These are phyloP conservation scores for Auriscalpium microsporum DNA, from an alignment of 768 basidiomycete genomes.

Conservation along the genomic window DNA sequence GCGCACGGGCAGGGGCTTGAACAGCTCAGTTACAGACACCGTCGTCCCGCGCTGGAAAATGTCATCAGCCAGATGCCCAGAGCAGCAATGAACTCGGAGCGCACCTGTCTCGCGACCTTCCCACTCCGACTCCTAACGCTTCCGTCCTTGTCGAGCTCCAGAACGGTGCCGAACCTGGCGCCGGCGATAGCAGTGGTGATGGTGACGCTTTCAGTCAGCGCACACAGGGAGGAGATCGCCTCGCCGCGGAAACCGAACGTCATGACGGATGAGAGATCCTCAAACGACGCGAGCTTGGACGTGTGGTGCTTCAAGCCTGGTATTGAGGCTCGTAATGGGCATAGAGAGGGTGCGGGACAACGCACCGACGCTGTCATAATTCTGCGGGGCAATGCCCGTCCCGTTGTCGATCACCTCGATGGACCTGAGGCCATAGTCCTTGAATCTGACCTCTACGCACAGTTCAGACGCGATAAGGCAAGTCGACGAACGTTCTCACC, in stretches of 20 bases:
- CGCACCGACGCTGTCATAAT: constrained; percentile 75
- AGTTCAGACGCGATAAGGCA: not conserved
- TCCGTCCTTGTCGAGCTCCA: constrained; percentile 69
- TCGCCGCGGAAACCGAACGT: constrained; percentile 97
- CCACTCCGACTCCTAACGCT: constrained; percentile 40
- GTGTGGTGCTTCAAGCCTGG: constrained; percentile 88
- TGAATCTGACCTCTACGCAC: constrained; percentile 75
- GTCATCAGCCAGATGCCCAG: not conserved
- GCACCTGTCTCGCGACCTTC: constrained; percentile 72
- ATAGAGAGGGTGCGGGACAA: not conserved
- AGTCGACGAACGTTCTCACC: constrained; percentile 38
- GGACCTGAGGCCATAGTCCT: constrained; percentile 71
- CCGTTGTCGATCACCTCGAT: constrained; percentile 95
- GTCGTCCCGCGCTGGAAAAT: constrained; percentile 76
- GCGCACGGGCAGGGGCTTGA: constrained; percentile 79
- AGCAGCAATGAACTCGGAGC: not conserved
- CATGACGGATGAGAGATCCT: constrained; percentile 59
- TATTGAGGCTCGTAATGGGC: not conserved
- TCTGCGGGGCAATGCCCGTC: constrained; percentile 66
- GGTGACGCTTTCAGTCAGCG: constrained; percentile 59
- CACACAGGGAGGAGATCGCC: constrained; percentile 89
- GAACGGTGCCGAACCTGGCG: constrained; percentile 68
- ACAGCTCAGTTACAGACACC: constrained; percentile 59
- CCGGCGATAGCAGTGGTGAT: constrained; percentile 70
- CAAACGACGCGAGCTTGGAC: constrained; percentile 75